Percentiles rank a stretch among this genome's conserved stretches.
These are phyloP conservation scores for Aspergillus sp. DNA, from an alignment of 2,329 filamentous ascomycete genomes.

Conservation along the genomic window DNA sequence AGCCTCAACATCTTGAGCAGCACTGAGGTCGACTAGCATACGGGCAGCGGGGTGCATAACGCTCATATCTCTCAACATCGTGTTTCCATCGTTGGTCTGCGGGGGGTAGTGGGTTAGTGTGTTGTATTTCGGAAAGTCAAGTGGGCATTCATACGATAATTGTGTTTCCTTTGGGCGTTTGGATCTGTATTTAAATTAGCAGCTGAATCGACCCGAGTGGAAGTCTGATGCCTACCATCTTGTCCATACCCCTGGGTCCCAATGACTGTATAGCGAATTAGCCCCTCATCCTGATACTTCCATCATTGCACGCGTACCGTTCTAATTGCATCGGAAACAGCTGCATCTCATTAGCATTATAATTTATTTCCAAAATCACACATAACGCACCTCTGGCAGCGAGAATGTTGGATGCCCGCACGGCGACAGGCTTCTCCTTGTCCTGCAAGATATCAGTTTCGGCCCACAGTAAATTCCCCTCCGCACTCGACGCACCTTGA, in stretches of 20 bases:
- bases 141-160: slow-evolving; percentile 65
- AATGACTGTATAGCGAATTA: slow-evolving; percentile 61
- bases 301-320: slow-evolving; percentile 54
- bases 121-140: slow-evolving; percentile 19
- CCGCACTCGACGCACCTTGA: slow-evolving; percentile 54
- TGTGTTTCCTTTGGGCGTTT: slow-evolving; percentile 92
- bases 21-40: slow-evolving; percentile 97
- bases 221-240: slow-evolving; percentile 63
- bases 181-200: slow-evolving; percentile 59
- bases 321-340: slow-evolving; percentile 95
- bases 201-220: neutral
- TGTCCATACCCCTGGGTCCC: slow-evolving; percentile 96
- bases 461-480: slow-evolving; percentile 28
- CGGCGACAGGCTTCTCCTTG: slow-evolving; percentile 98
- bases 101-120: slow-evolving; percentile 22
- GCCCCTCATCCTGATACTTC: slow-evolving; percentile 34
- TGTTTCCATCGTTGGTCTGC: slow-evolving; percentile 94
- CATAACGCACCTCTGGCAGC: slow-evolving; percentile 77
- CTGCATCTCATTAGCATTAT: slow-evolving; percentile 49
- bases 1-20: slow-evolving; percentile 96
- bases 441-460: slow-evolving; percentile 53
- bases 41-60: slow-evolving; percentile 99
- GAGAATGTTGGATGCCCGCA: slow-evolving; percentile 94
- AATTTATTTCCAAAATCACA: neutral
- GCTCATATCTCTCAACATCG: slow-evolving; percentile 98